A percentile compares a stretch with the other conserved stretches of the same genome.
These are phyloP conservation scores for Phytophthora sp. DNA, from an alignment of 352 stramenopile species.

Conservation along the genomic window DNA sequence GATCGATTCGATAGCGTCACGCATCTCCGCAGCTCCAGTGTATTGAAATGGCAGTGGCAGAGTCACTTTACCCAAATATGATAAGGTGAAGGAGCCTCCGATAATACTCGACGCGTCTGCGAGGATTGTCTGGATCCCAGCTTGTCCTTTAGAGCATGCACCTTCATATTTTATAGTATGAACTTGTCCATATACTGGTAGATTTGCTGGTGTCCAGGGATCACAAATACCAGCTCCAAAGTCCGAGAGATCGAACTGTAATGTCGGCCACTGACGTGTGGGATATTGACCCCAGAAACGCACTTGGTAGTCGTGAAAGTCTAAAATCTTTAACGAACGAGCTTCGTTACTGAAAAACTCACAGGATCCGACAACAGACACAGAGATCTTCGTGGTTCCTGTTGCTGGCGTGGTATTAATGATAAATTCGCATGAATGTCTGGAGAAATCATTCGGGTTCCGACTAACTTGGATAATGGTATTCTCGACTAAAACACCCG, in stretches of 20 bases:
- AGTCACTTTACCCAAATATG: slow-evolving; percentile 87
- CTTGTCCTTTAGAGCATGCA: slow-evolving; percentile 50
- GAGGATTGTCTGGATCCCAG: slow-evolving; percentile 73
- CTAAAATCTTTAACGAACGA: slow-evolving; percentile 61
- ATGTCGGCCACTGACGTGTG: slow-evolving; percentile 72
- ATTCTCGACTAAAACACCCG: slow-evolving; percentile 29
- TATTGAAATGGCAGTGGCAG: slow-evolving; percentile 63
- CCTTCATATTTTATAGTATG: slow-evolving; percentile 79
- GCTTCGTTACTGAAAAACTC: slow-evolving; percentile 50
- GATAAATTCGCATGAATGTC: slow-evolving; percentile 66
- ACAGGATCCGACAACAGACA: slow-evolving; percentile 40
- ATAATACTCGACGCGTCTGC: slow-evolving; percentile 81
- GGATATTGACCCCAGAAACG: slow-evolving; percentile 73
- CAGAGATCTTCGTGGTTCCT: slow-evolving; percentile 37
- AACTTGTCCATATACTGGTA: slow-evolving; percentile 57
- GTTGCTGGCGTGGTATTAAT: slow-evolving; percentile 25
- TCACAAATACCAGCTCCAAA: slow-evolving; percentile 46
- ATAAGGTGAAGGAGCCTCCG: slow-evolving; percentile 91
- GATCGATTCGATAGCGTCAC: slow-evolving; percentile 89
- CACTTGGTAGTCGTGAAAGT: slow-evolving; percentile 78
- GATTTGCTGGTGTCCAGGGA: slow-evolving; percentile 39
- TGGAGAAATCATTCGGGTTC: slow-evolving; percentile 73
- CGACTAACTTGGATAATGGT: slow-evolving; percentile 73
- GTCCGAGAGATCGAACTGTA: slow-evolving; percentile 50
- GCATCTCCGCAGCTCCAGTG: slow-evolving; percentile 85